Base-by-base conservation (phyloP, 2,329 filamentous ascomycete genomes). In the Arthroderma sp. region DNA sequence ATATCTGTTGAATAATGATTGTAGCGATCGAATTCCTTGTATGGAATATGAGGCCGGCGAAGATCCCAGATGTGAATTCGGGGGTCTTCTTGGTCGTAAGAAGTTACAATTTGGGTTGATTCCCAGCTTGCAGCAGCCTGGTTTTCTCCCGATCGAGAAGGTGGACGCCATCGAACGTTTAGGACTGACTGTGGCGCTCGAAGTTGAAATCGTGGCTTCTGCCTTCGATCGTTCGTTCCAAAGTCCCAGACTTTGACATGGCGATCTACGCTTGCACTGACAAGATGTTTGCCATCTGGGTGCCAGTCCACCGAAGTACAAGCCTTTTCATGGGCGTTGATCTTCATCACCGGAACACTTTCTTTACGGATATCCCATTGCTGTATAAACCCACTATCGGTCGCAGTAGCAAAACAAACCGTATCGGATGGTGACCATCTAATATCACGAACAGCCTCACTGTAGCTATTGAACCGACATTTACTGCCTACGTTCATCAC, bases 291-390 rank as follows among this genome's bases (percentile, higher is more conserved):
- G 5, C 78, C 78, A 53, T 81, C 77, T 1, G 78, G 78, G 55
- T 82, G 78, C 77, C 77, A 82, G 56, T 82, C 78, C 32, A 82
- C 71, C 4, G 75, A 69, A 49, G 72, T 77, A 61, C 77, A 81
- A 4, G 68, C 68, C 49, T 70, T 71, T 51, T 76, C 71, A 56
- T 82, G 78, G 37, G 77, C 78, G 31, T 74, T 72, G 45, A 81
- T 75, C 51, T 73, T 74, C 52, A 80, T 63, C 54, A 77, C 68
- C 5, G 78, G 71, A 28, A 69, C 68, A 51, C 69, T 74, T 43
- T 69, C 63, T 50, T 76, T 72, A 46, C 76, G 72, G 48, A 72
- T 72, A 57, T 82, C 78, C 78, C 78, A 82, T 50, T 74, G 67
- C 56, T 81, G 77, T 38, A 82, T 71, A 44, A 69, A 71, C 36